Evolutionary conservation across 768 basidiomycete genomes (phyloP).

Genomic region (Cytidiella melzeri): DNA sequence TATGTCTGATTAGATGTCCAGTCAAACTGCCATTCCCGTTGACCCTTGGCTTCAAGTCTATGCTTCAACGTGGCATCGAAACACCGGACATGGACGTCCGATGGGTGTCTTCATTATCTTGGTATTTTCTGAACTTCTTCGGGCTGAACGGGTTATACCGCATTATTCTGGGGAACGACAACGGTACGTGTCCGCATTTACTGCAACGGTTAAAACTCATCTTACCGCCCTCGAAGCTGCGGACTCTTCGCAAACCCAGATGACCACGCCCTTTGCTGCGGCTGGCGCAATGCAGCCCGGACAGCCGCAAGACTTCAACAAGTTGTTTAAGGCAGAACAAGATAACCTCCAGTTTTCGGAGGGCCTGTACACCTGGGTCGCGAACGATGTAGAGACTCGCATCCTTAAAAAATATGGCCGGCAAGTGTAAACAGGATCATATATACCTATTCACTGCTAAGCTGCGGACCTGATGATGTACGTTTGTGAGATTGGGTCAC

Average conservation of each 20-base stretch:
- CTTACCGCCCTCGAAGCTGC: constrained; percentile 45
- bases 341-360: constrained; percentile 93
- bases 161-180: constrained; percentile 85
- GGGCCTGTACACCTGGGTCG: constrained; percentile 79
- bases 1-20: constrained; percentile 28
- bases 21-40: constrained; percentile 97
- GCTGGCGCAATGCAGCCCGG: constrained; percentile 37
- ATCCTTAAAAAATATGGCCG: constrained; percentile 77
- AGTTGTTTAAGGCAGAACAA: constrained; percentile 84
- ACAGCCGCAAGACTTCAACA: constrained; percentile 79
- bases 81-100: constrained; percentile 96
- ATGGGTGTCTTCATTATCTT: constrained; percentile 98
- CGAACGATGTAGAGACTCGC: constrained; percentile 72
- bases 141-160: constrained; percentile 94
- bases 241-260: constrained; percentile 63
- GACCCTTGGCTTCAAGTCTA: constrained; percentile 94
- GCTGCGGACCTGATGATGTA: neutral
- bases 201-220: constrained; percentile 8
- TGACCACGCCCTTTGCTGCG: constrained; percentile 59
- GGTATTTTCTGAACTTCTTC: constrained; percentile 99
- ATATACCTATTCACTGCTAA: neutral
- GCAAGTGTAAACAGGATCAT: constrained; percentile 20
- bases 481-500: neutral
- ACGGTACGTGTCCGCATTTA: constrained; percentile 48
- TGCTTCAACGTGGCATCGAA: constrained; percentile 94